A percentile compares a stretch with the other conserved stretches of the same genome.
Conservation (phyloP, 306 rosid species). For the Ziziphus jujuba region DNA sequence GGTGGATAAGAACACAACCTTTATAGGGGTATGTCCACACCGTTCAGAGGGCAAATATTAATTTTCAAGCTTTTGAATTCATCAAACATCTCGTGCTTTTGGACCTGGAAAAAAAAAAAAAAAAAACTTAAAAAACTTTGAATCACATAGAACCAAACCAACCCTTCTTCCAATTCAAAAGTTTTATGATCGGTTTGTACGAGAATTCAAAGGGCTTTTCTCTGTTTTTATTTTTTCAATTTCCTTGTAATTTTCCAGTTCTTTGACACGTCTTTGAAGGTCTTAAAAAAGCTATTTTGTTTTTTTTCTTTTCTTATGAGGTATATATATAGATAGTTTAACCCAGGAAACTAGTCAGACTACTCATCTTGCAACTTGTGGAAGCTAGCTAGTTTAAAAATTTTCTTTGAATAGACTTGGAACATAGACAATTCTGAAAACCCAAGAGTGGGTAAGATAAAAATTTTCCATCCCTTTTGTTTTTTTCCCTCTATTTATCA, state of each 20-base stretch:
- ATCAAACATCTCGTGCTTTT: slow-evolving; percentile 57
- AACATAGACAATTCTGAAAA: slow-evolving; percentile 3
- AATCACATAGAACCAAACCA: slow-evolving; percentile 2
- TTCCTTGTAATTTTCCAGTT: slow-evolving; percentile 18
- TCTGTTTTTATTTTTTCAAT: background rate
- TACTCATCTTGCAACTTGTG: slow-evolving; percentile 15
- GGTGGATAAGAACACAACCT: background rate
- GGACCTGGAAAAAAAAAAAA: slow-evolving; percentile 23
- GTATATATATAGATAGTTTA: slow-evolving; percentile 22
- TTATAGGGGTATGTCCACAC: slow-evolving; percentile 1
- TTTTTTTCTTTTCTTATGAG: background rate
- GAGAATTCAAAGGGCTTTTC: slow-evolving; percentile 54
- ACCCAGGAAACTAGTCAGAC: background rate
- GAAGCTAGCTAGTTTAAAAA: slow-evolving; percentile 13
- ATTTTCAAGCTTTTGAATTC: slow-evolving; percentile 51
- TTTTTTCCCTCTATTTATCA: too few species aligned
- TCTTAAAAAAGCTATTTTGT: background rate
- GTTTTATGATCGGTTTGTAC: slow-evolving; percentile 3
- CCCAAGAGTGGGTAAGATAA: slow-evolving; percentile 23
- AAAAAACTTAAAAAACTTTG: slow-evolving; percentile 14
- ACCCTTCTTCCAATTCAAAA: slow-evolving; percentile 19
- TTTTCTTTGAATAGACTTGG: background rate
- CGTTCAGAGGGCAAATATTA: slow-evolving; percentile 10
- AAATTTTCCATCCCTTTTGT: slow-evolving; percentile 2
- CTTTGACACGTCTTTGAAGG: slow-evolving; percentile 57